Conservation (phyloP, 768 basidiomycete species). For the Boletus sensibilis region DNA sequence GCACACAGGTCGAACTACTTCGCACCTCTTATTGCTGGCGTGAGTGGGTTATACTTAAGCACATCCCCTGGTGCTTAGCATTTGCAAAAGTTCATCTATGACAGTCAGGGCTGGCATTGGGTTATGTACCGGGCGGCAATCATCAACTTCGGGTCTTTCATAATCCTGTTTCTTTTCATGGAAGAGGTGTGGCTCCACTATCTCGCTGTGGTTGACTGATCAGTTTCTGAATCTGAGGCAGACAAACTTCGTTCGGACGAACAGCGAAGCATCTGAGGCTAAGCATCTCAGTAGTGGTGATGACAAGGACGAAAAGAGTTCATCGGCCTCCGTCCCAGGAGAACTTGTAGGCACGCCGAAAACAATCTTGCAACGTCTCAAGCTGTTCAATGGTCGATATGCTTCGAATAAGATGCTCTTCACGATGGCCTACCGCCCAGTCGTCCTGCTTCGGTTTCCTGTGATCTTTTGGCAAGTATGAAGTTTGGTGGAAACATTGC, state of each 20-base stretch:
- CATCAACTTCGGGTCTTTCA: constrained; percentile 16
- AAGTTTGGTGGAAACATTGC: neutral
- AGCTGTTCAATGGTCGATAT: constrained; percentile 15
- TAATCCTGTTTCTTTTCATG: constrained; percentile 19
- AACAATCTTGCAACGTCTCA: constrained; percentile 12
- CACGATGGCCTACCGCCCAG: constrained; percentile 20
- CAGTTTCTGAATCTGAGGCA: neutral
- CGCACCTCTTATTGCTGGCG: constrained; percentile 21
- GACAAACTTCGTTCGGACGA: constrained; percentile 19
- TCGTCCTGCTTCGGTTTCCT: constrained; percentile 20
- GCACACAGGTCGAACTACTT: constrained; percentile 18
- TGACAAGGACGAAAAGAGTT: constrained; percentile 13
- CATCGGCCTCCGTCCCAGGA: constrained; percentile 5
- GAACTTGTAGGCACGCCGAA: constrained; percentile 13
- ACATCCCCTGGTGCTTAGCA: neutral
- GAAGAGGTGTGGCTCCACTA: constrained; percentile 11
- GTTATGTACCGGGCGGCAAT: constrained; percentile 25
- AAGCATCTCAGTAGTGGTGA: neutral
- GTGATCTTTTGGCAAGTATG: constrained; percentile 18
- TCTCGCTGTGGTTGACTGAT: neutral
- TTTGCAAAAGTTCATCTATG: constrained; percentile 16
- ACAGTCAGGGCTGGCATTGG: constrained; percentile 23
- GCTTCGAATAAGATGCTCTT: constrained; percentile 20
- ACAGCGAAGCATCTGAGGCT: constrained; percentile 17
- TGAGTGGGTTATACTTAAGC: neutral